These are phyloP conservation scores for Artemisia annua DNA, from an alignment of 129 eudicot genomes.

Conservation along the genomic window DNA sequence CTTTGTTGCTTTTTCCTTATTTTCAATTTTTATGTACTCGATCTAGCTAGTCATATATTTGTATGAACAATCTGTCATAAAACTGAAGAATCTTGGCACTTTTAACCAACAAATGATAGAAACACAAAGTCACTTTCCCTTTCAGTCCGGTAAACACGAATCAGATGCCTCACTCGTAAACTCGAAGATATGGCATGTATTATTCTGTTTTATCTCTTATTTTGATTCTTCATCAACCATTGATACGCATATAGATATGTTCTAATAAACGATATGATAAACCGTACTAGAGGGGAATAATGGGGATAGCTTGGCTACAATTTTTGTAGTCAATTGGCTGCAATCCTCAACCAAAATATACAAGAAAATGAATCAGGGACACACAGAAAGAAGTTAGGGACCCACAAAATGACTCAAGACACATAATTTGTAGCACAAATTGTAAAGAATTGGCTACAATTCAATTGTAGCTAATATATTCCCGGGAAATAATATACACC, in stretches of 20 bases:
- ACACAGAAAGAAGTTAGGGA: too few species aligned
- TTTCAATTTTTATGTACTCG: background rate
- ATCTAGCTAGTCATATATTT: background rate
- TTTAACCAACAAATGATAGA: constrained; percentile 20
- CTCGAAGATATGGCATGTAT: constrained; percentile 1
- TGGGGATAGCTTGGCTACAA: too few species aligned
- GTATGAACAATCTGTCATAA: background rate
- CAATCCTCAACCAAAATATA: too few species aligned
- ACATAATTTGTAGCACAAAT: too few species aligned
- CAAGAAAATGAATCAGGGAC: too few species aligned
- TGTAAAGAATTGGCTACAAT: too few species aligned
- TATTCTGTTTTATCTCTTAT: background rate
- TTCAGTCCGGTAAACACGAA: constrained; percentile 36
- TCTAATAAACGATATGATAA: background rate
- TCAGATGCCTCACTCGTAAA: constrained; percentile 39
- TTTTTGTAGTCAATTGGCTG: too few species aligned
- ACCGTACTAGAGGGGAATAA: background rate
- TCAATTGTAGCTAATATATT: too few species aligned
- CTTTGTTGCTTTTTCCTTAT: constrained; percentile 10
- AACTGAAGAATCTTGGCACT: constrained; percentile 11
- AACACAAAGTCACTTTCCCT: constrained; percentile 37
- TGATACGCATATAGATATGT: background rate
- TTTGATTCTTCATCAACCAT: constrained; percentile 13
- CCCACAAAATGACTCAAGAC: too few species aligned
- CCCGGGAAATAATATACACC: too few species aligned